Evolutionary conservation across 371 early-diverging fungal species (phyloP).

Genomic region (Apophysomyces sp.): DNA sequence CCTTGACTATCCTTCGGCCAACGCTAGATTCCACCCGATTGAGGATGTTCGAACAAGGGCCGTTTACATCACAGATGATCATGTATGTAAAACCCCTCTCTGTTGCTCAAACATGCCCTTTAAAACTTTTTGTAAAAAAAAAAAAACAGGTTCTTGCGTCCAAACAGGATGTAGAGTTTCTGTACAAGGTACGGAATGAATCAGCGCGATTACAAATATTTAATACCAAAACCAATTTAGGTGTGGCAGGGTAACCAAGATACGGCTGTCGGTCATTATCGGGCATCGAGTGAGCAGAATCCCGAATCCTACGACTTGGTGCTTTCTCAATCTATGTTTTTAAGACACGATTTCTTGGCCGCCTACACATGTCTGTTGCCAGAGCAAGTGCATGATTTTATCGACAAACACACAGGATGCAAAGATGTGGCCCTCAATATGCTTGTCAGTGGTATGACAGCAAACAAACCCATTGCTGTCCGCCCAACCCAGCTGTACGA

Average conservation of each 20-base stretch:
- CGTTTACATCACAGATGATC: conserved; percentile 26
- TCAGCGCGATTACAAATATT: too few relatives aligned
- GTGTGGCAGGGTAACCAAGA: conserved; percentile 7
- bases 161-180: conserved; percentile 10
- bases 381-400: conserved; percentile 20
- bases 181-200: not conserved
- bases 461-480: conserved; percentile 18
- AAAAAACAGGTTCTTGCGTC: conserved; percentile 3
- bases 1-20: conserved; percentile 3
- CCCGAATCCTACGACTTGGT: conserved; percentile 9
- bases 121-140: not conserved
- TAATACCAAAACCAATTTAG: not conserved
- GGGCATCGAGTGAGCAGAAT: not conserved
- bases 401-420: conserved; percentile 26
- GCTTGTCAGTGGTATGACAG: conserved; percentile 25
- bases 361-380: conserved; percentile 36
- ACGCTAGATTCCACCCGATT: conserved; percentile 32
- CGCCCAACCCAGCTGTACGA: not conserved
- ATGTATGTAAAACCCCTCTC: too few relatives aligned
- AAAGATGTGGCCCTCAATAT: conserved; percentile 28
- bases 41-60: conserved; percentile 16
- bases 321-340: conserved; percentile 17
- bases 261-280: not conserved
- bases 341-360: conserved; percentile 25
- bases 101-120: too few relatives aligned